Evolutionary conservation across 2,329 filamentous ascomycete species (phyloP).

Genomic region (Alternaria atra): DNA sequence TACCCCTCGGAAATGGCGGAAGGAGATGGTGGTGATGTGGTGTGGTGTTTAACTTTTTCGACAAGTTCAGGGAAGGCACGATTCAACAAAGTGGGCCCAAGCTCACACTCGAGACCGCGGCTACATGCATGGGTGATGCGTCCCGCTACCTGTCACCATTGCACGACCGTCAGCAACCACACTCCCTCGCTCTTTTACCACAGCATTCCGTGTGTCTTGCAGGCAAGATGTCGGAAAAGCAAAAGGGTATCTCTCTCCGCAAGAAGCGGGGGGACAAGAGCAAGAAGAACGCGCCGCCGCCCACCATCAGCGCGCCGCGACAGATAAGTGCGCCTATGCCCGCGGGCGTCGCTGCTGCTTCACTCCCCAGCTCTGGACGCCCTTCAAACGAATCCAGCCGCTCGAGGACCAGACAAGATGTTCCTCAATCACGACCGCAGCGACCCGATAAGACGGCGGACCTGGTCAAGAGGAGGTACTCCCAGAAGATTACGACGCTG

Average conservation of each 20-base stretch:
- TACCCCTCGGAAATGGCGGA: conserved; percentile 16
- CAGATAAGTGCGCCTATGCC: conserved; percentile 60
- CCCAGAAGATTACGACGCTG: conserved; percentile 84
- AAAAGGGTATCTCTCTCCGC: conserved; percentile 68
- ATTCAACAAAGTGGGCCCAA: conserved; percentile 34
- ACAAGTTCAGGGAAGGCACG: conserved; percentile 29
- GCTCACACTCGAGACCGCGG: conserved; percentile 28
- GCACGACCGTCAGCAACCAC: neutral
- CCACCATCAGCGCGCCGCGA: conserved; percentile 62
- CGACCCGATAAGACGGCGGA: conserved; percentile 70
- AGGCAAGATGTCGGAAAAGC: conserved; percentile 58
- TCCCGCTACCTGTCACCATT: conserved; percentile 17
- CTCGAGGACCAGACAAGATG: conserved; percentile 43
- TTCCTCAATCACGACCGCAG: conserved; percentile 48
- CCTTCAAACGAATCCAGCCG: conserved; percentile 50
- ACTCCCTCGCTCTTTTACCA: neutral
- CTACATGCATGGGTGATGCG: conserved; percentile 11
- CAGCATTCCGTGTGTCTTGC: conserved; percentile 11
- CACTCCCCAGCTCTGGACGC: conserved; percentile 47
- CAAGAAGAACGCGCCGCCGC: conserved; percentile 60
- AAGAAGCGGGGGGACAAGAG: conserved; percentile 66
- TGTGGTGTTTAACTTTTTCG: conserved; percentile 21
- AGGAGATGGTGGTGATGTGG: conserved; percentile 21
- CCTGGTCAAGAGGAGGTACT: conserved; percentile 93
- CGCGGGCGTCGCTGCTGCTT: conserved; percentile 36